Evolutionary conservation across 73 alveolate species (phyloP).

Genomic region (Durusdinium trenchii): DNA sequence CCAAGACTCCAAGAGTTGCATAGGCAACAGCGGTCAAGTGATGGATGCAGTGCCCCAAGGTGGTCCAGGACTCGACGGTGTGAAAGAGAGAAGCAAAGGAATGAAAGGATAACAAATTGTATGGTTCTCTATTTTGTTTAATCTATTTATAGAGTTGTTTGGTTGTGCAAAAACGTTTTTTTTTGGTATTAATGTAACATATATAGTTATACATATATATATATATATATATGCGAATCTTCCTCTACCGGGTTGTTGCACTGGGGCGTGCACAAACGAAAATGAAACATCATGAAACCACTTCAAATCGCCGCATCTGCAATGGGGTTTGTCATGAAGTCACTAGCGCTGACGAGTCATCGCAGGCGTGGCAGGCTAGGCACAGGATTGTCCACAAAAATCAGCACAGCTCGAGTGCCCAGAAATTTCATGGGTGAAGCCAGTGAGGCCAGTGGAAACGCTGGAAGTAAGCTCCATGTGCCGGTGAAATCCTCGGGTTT

Average conservation of each 20-base stretch:
- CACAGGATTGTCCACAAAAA: neutral
- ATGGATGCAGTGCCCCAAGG: slow-evolving; percentile 36
- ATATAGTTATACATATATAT: neutral
- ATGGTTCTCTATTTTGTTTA: neutral
- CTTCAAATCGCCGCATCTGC: neutral
- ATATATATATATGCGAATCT: neutral
- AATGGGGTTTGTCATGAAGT: too few species aligned
- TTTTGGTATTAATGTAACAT: neutral
- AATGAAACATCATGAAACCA: neutral
- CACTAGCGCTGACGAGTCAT: neutral
- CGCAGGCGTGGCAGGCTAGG: neutral
- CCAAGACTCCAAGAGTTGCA: slow-evolving; percentile 8
- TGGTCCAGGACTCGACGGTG: neutral
- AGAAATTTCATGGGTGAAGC: neutral
- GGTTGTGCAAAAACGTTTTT: neutral
- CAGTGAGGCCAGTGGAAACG: neutral
- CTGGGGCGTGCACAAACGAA: neutral
- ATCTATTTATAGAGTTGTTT: neutral
- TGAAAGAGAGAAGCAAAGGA: neutral
- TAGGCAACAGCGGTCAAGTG: slow-evolving; percentile 47
- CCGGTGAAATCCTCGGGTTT: neutral
- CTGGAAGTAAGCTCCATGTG: neutral
- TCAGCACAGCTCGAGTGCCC: neutral
- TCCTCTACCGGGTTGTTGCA: neutral
- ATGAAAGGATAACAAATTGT: neutral